A percentile compares a stretch with the other conserved stretches of the same genome.
These are phyloP conservation scores for Aspergillus awamori DNA, from an alignment of 2,329 filamentous ascomycete species.

Conservation along the genomic window DNA sequence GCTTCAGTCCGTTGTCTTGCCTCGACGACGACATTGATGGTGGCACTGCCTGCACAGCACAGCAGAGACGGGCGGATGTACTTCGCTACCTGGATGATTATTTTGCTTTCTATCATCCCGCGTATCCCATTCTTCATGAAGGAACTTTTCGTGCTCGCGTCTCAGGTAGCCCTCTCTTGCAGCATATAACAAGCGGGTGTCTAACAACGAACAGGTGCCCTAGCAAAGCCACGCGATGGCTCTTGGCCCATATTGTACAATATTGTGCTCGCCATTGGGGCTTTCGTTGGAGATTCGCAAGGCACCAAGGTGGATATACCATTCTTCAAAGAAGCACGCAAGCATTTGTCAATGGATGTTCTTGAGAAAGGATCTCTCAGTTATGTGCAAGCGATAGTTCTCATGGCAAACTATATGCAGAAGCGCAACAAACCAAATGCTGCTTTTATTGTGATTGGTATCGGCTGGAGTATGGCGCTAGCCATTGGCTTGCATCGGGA, in stretches of 20 bases:
- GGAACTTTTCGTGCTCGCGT: constrained; percentile 24
- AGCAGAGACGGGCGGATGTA: constrained; percentile 9
- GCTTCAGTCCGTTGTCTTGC: constrained; percentile 21
- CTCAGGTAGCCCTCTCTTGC: constrained; percentile 10
- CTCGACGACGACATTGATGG: constrained; percentile 20
- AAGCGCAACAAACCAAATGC: constrained; percentile 27
- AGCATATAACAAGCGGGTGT: background rate
- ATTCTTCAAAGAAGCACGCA: constrained; percentile 24
- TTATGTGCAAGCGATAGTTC: constrained; percentile 23
- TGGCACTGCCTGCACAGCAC: background rate
- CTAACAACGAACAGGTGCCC: constrained; percentile 16
- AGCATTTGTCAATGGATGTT: constrained; percentile 24
- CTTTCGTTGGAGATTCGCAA: constrained; percentile 23
- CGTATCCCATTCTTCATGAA: constrained; percentile 25
- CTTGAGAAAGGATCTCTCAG: constrained; percentile 25
- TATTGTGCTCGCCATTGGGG: constrained; percentile 23
- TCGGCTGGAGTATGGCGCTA: constrained; percentile 26
- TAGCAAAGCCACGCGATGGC: constrained; percentile 23
- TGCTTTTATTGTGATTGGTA: constrained; percentile 23
- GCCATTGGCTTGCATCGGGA: constrained; percentile 24
- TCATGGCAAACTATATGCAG: constrained; percentile 25
- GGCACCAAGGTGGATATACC: constrained; percentile 21
- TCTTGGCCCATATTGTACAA: constrained; percentile 25
- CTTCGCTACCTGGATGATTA: constrained; percentile 23
- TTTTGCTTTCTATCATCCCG: constrained; percentile 22